Percentiles rank a stretch among this genome's conserved stretches.
Evolutionary conservation across 768 basidiomycete species (phyloP).

Genomic region (Mycena albidolilacea): DNA sequence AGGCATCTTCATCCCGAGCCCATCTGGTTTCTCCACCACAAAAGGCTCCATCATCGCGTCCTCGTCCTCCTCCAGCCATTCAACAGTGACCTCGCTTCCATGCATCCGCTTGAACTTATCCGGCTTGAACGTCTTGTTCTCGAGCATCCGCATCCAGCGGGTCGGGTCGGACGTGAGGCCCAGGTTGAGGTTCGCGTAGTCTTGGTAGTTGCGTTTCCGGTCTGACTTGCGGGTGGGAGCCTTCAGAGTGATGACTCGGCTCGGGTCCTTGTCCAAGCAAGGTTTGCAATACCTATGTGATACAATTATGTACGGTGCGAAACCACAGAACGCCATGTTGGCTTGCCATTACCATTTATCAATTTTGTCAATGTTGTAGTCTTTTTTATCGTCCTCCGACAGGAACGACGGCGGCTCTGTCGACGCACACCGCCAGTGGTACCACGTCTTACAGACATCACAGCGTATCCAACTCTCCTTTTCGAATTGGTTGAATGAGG

Average conservation of each 20-base stretch:
- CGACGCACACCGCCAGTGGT: slow-evolving; percentile 84
- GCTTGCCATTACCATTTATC: slow-evolving; percentile 91
- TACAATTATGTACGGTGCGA: slow-evolving; percentile 15
- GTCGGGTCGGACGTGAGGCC: slow-evolving; percentile 75
- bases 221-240: slow-evolving; percentile 86
- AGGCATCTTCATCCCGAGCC: slow-evolving; percentile 95
- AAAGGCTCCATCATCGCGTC: slow-evolving; percentile 87
- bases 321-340: slow-evolving; percentile 41
- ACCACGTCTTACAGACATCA: slow-evolving; percentile 87
- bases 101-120: slow-evolving; percentile 79
- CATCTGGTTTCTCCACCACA: slow-evolving; percentile 82
- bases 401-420: slow-evolving; percentile 27
- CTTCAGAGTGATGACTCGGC: slow-evolving; percentile 79
- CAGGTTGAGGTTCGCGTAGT: slow-evolving; percentile 84
- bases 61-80: slow-evolving; percentile 84
- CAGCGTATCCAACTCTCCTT: slow-evolving; percentile 89
- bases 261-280: slow-evolving; percentile 73
- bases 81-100: slow-evolving; percentile 74
- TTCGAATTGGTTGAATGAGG: slow-evolving; percentile 55
- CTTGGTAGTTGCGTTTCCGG: slow-evolving; percentile 79
- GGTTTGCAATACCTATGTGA: slow-evolving; percentile 75
- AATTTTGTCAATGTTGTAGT: slow-evolving; percentile 73
- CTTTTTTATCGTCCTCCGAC: slow-evolving; percentile 55
- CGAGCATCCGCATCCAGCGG: slow-evolving; percentile 79
- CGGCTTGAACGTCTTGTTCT: slow-evolving; percentile 73